phyloP scores from a whole-genome alignment of 495 filamentous ascomycete genomes.

The Trichoderma gamsii region DNA sequence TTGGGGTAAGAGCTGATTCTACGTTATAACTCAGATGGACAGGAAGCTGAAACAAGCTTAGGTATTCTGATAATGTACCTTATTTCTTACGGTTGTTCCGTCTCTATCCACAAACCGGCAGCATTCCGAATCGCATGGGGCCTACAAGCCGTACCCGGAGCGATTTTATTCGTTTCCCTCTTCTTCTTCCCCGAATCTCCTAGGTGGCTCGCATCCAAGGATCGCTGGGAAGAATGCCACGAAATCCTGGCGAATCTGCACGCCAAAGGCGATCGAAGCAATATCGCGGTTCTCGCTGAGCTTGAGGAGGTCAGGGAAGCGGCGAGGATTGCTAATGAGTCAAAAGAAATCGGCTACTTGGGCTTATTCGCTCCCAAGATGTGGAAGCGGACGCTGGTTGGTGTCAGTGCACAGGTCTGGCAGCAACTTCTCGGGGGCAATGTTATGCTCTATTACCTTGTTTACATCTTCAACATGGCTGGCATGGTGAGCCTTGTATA shows the following conservation, averaged over 20 bases:
- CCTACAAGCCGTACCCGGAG: conserved; percentile 65
- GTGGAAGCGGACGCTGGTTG: conserved; percentile 60
- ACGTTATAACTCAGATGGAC: not conserved
- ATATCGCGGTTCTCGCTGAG: conserved; percentile 58
- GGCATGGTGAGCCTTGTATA: conserved; percentile 29
- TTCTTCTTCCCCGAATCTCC: conserved; percentile 70
- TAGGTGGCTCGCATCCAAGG: conserved; percentile 66
- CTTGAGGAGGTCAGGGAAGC: conserved; percentile 63
- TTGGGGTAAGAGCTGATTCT: conserved; percentile 51
- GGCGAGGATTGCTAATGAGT: conserved; percentile 54
- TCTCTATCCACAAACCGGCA: conserved; percentile 41
- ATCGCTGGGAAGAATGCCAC: conserved; percentile 67
- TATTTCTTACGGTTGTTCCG: conserved; percentile 61
- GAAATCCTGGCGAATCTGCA: conserved; percentile 60
- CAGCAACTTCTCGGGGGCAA: conserved; percentile 70
- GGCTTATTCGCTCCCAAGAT: conserved; percentile 58
- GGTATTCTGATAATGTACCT: conserved; percentile 54
- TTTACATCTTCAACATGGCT: conserved; percentile 54
- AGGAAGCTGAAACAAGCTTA: conserved; percentile 47
- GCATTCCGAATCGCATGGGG: conserved; percentile 70
- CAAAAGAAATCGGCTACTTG: conserved; percentile 48
- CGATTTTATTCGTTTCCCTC: conserved; percentile 61
- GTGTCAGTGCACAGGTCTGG: conserved; percentile 74
- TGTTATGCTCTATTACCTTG: conserved; percentile 52
- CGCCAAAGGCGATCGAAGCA: conserved; percentile 51